phyloP scores from a whole-genome alignment of 495 filamentous ascomycete genomes.

The Penicillium dipodomyicola region DNA sequence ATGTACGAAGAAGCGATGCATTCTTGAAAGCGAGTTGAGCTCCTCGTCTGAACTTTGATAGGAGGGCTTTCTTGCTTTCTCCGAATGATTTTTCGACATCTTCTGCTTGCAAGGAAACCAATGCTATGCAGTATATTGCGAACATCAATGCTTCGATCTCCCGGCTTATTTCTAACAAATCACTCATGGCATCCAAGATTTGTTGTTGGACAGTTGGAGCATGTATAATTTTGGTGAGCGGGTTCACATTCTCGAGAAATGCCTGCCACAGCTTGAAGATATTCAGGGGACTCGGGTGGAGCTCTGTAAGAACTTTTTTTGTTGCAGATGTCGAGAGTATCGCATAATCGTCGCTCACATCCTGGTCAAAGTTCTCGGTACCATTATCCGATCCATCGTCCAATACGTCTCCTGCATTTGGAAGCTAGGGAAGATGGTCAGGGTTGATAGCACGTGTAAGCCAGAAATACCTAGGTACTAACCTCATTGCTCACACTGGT shows the following conservation, averaged over 20 bases:
- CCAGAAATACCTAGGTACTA: neutral
- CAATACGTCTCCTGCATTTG: constrained; percentile 46
- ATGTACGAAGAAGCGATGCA: constrained; percentile 46
- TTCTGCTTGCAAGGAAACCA: constrained; percentile 36
- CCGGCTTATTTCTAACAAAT: constrained; percentile 32
- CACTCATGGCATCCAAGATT: constrained; percentile 40
- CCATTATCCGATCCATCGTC: constrained; percentile 26
- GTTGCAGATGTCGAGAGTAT: constrained; percentile 24
- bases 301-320: constrained; percentile 20
- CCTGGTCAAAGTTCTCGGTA: constrained; percentile 19
- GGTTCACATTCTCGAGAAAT: constrained; percentile 66
- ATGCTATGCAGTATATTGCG: constrained; percentile 45
- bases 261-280: constrained; percentile 71
- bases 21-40: constrained; percentile 46
- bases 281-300: constrained; percentile 67
- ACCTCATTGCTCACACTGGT: constrained; percentile 53
- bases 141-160: constrained; percentile 49
- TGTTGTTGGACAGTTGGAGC: constrained; percentile 54
- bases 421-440: constrained; percentile 35
- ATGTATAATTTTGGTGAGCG: constrained; percentile 69
- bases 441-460: neutral
- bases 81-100: constrained; percentile 45
- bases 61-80: constrained; percentile 36
- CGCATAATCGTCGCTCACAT: constrained; percentile 20
- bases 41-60: constrained; percentile 42